Evolutionary conservation across 257 asterid genomes (phyloP).

Genomic region (Leonotis leonurus): DNA sequence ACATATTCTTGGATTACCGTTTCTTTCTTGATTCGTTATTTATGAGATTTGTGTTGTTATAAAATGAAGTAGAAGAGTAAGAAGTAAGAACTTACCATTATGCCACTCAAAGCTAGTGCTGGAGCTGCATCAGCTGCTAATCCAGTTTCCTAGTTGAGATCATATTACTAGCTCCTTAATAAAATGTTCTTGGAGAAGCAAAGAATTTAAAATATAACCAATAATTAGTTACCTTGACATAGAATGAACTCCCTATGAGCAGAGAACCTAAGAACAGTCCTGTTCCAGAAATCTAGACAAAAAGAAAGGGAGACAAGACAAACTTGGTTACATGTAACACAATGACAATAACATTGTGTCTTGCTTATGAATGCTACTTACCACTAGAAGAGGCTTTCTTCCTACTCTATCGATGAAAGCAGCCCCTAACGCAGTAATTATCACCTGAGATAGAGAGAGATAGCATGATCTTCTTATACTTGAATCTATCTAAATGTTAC

Average conservation of each 20-base stretch:
- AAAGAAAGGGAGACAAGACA: neutral
- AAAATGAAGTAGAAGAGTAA: neutral
- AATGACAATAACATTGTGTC: neutral
- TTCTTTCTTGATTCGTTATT: neutral
- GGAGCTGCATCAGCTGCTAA: slow-evolving; percentile 56
- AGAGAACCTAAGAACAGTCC: slow-evolving; percentile 76
- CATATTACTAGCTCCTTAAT: neutral
- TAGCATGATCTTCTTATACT: neutral
- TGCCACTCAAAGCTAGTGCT: slow-evolving; percentile 69
- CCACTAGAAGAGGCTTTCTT: slow-evolving; percentile 83
- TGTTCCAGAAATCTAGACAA: slow-evolving; percentile 64
- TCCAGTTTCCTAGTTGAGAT: slow-evolving; percentile 46
- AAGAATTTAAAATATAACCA: neutral
- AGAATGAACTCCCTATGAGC: slow-evolving; percentile 68
- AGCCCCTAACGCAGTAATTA: slow-evolving; percentile 72
- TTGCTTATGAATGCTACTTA: slow-evolving; percentile 21
- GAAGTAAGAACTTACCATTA: slow-evolving; percentile 46
- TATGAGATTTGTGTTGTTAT: neutral
- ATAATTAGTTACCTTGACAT: slow-evolving; percentile 42
- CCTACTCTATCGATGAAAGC: slow-evolving; percentile 68
- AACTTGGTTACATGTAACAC: neutral
- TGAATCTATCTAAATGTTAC: neutral
- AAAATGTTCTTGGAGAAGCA: neutral
- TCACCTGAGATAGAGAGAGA: slow-evolving; percentile 34
- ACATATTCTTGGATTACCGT: neutral